Base-by-base conservation (phyloP, 2,329 filamentous ascomycete species). In the Aspergillus caelatus region DNA sequence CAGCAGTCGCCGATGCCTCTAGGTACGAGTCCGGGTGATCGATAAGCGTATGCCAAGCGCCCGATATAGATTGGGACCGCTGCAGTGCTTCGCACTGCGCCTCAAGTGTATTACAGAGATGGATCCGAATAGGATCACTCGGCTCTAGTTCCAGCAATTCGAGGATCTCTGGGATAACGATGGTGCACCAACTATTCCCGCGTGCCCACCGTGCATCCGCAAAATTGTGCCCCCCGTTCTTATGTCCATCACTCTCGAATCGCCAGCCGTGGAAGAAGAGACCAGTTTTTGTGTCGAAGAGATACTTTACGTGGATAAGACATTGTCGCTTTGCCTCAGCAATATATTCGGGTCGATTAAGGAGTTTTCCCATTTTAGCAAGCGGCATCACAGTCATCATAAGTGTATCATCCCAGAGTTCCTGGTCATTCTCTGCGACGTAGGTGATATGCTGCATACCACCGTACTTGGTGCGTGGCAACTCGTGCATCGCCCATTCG, bases 331-430 rank as follows among this genome's bases (percentile, higher is more conserved):
- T 92, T 12, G 91, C 91, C 77, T 94, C 91, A 50, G 88, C 89
- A 28, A 94, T 82, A 74, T 94, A 94, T 68, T 90, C 85, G 0
- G 89, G 89, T 1, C 91, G 82, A 64, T 86, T 82, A 4, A 94
- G 83, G 5, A 93, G 81, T 61, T 88, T 84, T 1, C 91, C 91
- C 65, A 93, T 93, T 80, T 94, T 94, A 21, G 91, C 91, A 21
- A 94, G 82, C 1, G 91, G 91, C 77, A 94, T 80, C 7, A 93
- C 91, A 0, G 90, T 93, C 91, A 94, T 94, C 91, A 94, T 94
- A 52, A 94, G 82, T 7, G 91, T 94, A 74, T 94, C 91, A 69
- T 93, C 91, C 91, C 91, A 94, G 23, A 94, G 82, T 79, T 94
- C 89, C 74, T 92, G 85, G 65, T 88, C 83, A 76, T 94, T 93